phyloP scores from a whole-genome alignment of 208 protist genomes.

The Vickermania ingenoplastis region DNA sequence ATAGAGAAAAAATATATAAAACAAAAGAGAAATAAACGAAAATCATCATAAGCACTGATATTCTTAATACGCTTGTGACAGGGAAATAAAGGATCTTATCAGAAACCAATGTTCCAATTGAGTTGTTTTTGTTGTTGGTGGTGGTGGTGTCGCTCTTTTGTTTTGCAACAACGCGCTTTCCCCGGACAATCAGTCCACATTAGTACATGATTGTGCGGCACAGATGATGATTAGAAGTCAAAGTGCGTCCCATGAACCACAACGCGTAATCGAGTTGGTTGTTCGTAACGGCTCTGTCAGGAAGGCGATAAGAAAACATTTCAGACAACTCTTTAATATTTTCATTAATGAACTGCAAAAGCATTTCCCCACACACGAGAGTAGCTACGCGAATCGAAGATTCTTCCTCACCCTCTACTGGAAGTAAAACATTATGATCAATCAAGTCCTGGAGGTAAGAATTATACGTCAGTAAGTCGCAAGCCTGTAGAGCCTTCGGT shows the following conservation, averaged over 20 bases:
- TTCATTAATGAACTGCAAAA: slow-evolving; percentile 29
- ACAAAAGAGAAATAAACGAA: no score
- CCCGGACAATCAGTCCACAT: no score
- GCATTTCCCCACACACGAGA: slow-evolving; percentile 30
- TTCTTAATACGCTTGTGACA: no score
- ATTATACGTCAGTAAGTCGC: slow-evolving; percentile 55
- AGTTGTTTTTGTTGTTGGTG: no score
- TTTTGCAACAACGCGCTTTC: no score
- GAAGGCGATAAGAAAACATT: slow-evolving; percentile 1
- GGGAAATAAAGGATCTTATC: no score
- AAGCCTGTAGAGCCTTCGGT: slow-evolving; percentile 56
- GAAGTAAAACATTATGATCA: slow-evolving; percentile 38
- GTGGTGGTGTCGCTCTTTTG: no score
- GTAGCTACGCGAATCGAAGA: slow-evolving; percentile 52
- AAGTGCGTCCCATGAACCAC: slow-evolving; percentile 66
- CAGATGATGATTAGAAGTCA: slow-evolving; percentile 14
- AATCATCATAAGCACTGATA: no score
- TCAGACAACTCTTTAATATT: background rate
- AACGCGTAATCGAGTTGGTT: slow-evolving; percentile 55
- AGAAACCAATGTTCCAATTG: no score
- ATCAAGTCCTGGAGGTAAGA: slow-evolving; percentile 25
- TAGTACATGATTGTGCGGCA: slow-evolving; percentile 53
- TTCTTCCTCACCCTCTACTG: slow-evolving; percentile 38
- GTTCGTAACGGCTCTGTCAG: slow-evolving; percentile 4
- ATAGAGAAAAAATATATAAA: no score